These are phyloP conservation scores for Neckera pumila DNA, from an alignment of 225 moss, liverwort and hornwort genomes.

Conservation along the genomic window DNA sequence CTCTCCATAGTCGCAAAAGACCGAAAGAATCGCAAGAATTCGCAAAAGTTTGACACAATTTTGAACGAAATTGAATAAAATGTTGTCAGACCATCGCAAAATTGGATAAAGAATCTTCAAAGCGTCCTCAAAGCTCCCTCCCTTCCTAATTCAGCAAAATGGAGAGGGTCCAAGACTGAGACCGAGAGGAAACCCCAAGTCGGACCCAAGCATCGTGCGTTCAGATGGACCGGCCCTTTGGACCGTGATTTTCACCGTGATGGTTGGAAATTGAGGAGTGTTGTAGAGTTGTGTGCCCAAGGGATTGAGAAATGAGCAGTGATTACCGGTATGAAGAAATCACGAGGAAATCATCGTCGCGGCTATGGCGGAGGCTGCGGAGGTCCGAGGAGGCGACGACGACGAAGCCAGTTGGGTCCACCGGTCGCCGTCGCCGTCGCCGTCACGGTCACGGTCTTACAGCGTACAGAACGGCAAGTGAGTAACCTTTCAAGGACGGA, in stretches of 20 bases:
- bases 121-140: neutral
- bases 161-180: neutral
- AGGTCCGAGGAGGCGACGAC: neutral
- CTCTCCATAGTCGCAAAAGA: slow-evolving; percentile 6
- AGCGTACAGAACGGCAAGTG: too few relatives aligned
- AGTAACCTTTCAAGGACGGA: neutral
- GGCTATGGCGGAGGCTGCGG: neutral
- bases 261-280: neutral
- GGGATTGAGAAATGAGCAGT: neutral
- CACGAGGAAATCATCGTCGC: neutral
- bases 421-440: neutral
- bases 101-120: neutral
- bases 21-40: neutral
- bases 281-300: neutral
- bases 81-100: neutral
- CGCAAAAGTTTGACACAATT: neutral
- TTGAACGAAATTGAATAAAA: neutral
- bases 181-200: neutral
- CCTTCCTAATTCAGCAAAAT: neutral
- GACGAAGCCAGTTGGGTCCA: neutral
- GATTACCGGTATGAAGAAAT: neutral
- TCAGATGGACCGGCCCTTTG: neutral
- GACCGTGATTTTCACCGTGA: neutral
- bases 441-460: neutral
- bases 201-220: neutral